Conservation (phyloP, 2,329 filamentous ascomycete species). For the Venturia asperata region DNA sequence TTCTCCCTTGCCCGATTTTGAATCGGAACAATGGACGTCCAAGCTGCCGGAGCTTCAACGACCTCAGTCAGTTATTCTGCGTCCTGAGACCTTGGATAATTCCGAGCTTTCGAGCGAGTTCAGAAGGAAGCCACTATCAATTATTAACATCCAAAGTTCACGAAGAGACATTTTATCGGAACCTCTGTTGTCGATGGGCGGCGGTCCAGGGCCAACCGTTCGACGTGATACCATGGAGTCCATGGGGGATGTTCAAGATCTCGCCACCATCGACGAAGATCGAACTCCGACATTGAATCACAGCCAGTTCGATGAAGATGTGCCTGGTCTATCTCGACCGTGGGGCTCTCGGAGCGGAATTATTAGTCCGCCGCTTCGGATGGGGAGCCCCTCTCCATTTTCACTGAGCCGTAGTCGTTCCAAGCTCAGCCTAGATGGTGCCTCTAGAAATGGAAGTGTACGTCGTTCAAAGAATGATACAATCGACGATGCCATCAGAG, state of each 20-base stretch:
- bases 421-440: not conserved
- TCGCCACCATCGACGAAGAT: constrained; percentile 12
- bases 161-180: constrained; percentile 16
- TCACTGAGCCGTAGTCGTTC: constrained; percentile 7
- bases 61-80: constrained; percentile 31
- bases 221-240: constrained; percentile 10
- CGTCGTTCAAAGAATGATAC: constrained; percentile 15
- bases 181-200: constrained; percentile 1
- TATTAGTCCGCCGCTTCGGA: not conserved
- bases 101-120: constrained; percentile 2
- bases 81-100: constrained; percentile 23
- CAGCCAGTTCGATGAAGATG: constrained; percentile 7
- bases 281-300: constrained; percentile 14
- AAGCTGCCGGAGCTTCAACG: constrained; percentile 27
- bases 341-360: constrained; percentile 12
- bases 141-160: not conserved
- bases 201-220: constrained; percentile 8
- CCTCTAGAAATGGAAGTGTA: not conserved
- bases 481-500: constrained; percentile 40
- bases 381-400: constrained; percentile 7
- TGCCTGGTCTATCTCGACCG: not conserved
- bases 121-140: constrained; percentile 13
- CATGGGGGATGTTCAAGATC: constrained; percentile 8
- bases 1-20: constrained; percentile 36
- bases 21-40: constrained; percentile 27